Conservation (phyloP, 768 basidiomycete species). For the Boletellus ananas region DNA sequence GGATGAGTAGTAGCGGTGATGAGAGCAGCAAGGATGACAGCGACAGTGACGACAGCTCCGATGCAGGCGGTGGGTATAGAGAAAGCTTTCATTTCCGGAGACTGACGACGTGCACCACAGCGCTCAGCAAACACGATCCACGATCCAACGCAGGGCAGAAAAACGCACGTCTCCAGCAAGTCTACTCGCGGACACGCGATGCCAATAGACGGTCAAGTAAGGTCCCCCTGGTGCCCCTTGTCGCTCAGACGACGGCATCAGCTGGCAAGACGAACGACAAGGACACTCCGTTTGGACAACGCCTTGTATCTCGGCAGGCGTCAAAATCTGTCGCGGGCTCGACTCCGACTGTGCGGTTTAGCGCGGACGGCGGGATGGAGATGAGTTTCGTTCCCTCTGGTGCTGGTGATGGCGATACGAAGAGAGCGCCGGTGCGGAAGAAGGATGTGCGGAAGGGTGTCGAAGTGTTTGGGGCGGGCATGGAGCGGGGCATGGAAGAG, state of each 20-base stretch:
- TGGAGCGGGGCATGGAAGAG: slow-evolving; percentile 75
- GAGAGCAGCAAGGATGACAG: slow-evolving; percentile 46
- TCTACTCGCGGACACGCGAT: slow-evolving; percentile 39
- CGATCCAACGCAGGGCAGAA: slow-evolving; percentile 47
- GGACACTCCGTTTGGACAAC: slow-evolving; percentile 67
- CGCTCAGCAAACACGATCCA: slow-evolving; percentile 55
- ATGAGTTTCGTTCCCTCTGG: slow-evolving; percentile 74
- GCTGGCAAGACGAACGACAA: slow-evolving; percentile 37
- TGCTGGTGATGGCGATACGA: slow-evolving; percentile 12
- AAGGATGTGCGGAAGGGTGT: slow-evolving; percentile 52
- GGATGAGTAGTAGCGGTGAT: slow-evolving; percentile 40
- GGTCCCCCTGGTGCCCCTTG: slow-evolving; percentile 66
- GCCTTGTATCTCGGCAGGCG: slow-evolving; percentile 39
- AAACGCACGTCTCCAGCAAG: slow-evolving; percentile 45
- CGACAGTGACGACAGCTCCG: slow-evolving; percentile 48
- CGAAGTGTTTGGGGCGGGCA: slow-evolving; percentile 80
- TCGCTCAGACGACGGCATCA: slow-evolving; percentile 36
- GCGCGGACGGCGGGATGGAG: slow-evolving; percentile 69
- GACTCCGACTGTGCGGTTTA: slow-evolving; percentile 20
- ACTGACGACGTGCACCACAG: slow-evolving; percentile 29
- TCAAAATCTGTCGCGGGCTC: slow-evolving; percentile 10
- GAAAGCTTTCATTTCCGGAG: slow-evolving; percentile 8
- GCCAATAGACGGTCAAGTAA: slow-evolving; percentile 44
- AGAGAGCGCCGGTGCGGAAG: slow-evolving; percentile 24
- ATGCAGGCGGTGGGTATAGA: slow-evolving; percentile 47